Percentiles rank a stretch among this genome's conserved stretches.
phyloP scores from a whole-genome alignment of 805 yeast genomes.

The Starmerella sp. region DNA sequence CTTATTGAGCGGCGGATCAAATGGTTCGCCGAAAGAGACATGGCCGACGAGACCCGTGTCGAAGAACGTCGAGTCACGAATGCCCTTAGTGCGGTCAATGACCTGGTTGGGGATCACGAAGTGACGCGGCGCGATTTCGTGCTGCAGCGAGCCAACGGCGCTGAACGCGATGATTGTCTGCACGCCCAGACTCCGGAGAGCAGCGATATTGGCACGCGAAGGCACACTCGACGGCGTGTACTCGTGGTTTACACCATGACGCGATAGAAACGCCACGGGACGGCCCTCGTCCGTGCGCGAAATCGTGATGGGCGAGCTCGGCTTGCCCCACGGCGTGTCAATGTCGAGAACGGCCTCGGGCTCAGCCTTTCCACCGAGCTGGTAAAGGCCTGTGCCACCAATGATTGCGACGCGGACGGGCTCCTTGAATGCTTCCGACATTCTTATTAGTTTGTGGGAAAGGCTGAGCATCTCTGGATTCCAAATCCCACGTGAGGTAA shows the following conservation, averaged over 20 bases:
- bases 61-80: constrained; percentile 78
- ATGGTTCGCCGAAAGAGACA: constrained; percentile 95
- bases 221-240: constrained; percentile 88
- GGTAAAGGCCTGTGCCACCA: constrained; percentile 97
- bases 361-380: constrained; percentile 55
- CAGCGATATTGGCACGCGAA: constrained; percentile 87
- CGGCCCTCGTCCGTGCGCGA: constrained; percentile 66
- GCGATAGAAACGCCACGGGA: constrained; percentile 84
- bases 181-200: constrained; percentile 78
- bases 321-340: constrained; percentile 95
- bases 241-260: constrained; percentile 90
- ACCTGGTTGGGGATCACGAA: constrained; percentile 94
- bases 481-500: constrained; percentile 3
- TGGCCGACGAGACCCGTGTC: constrained; percentile 93
- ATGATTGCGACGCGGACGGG: constrained; percentile 77
- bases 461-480: not conserved
- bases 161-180: constrained; percentile 82
- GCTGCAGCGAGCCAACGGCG: constrained; percentile 92
- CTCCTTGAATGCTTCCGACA: constrained; percentile 13
- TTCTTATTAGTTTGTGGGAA: not conserved
- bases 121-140: constrained; percentile 83
- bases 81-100: constrained; percentile 94
- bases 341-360: constrained; percentile 77
- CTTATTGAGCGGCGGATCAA: constrained; percentile 61
- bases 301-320: constrained; percentile 87